These are phyloP conservation scores for Ophiostoma novo-ulmi DNA, from an alignment of 2,329 filamentous ascomycete species.

Conservation along the genomic window DNA sequence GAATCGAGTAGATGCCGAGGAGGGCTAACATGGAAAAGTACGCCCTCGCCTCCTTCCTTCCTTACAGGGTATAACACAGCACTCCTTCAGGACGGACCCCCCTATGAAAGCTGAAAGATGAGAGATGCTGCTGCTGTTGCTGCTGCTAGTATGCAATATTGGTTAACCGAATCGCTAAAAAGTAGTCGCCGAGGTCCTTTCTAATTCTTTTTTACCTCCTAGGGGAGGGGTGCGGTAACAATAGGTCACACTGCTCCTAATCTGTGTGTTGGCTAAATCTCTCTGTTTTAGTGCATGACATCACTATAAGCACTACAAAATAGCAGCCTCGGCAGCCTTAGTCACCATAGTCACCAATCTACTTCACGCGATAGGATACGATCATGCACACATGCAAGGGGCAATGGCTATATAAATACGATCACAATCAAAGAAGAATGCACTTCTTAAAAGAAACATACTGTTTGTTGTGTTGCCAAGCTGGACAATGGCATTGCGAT, in stretches of 20 bases:
- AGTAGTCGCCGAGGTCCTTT: background rate
- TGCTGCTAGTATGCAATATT: slow-evolving; percentile 3
- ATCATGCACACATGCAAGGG: too few species aligned
- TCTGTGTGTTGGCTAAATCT: background rate
- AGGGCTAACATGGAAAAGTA: background rate
- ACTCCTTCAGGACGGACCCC: too few species aligned
- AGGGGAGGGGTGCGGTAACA: background rate
- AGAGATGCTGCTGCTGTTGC: background rate
- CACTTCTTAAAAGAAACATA: too few species aligned
- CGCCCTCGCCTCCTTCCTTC: too few species aligned
- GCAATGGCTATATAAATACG: too few species aligned
- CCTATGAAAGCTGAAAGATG: background rate
- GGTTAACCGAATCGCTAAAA: background rate
- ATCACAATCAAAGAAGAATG: too few species aligned
- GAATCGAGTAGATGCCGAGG: background rate
- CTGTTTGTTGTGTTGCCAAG: too few species aligned
- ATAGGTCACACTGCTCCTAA: background rate
- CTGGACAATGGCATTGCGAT: too few species aligned
- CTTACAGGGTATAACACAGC: too few species aligned
- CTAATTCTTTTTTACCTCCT: background rate
- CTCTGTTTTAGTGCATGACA: background rate
- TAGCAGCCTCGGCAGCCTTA: too few species aligned
- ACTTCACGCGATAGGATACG: too few species aligned
- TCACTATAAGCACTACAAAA: background rate
- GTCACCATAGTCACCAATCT: too few species aligned